Base-by-base conservation (phyloP, 345 rosid species). In the Chamaenerion angustifolium region DNA sequence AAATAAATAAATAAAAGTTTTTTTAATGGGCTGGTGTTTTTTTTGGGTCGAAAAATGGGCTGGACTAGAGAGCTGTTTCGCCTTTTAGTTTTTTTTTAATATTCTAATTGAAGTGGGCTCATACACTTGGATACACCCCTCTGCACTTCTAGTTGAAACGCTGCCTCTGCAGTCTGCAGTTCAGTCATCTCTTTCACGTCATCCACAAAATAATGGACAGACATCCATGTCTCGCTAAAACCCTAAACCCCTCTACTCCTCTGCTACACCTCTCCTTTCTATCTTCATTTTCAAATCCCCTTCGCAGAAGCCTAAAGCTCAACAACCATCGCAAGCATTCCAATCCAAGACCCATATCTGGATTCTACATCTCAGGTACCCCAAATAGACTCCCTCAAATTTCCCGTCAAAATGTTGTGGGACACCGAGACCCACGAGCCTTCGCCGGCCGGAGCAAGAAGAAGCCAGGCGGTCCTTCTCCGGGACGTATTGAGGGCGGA, bases 371-470 rank as follows among this genome's bases (percentile, higher is more conserved):
- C 6, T 23, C 71, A 14, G 23, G 61, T 11, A 6, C 27, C 27
- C 27, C 27, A 23, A 23, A 23, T 2, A 31, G 37, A 5, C 31
- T 60, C 61, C 31, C 56, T 40, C 13, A 35, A 12, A 52, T 61
- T 64, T 59, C 64, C 51, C 53, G 58, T 61, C 54, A 37, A 31
- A 35, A 51, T 42, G 57, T 46, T 40, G 16, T 62, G 48, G 44
- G 44, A 12, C 64, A 46, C 17, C 70, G 69, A 18, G 83, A 83
- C 50, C 61, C 74, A 27, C 76, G 89, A 9, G 70, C 87, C 15
- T 55, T 83, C 51, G 80, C 96, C 16, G 94, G 96, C 18, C 70
- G 92, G 64, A 86, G 92, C 79, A 90, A 81, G 85, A 86, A 78
- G 71, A 76, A 82, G 62, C 66, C 79, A 13, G 81, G 78, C 11